A percentile compares a stretch with the other conserved stretches of the same genome.
Conservation (phyloP, 2,329 filamentous ascomycete genomes). For the Neoascochyta sp. region DNA sequence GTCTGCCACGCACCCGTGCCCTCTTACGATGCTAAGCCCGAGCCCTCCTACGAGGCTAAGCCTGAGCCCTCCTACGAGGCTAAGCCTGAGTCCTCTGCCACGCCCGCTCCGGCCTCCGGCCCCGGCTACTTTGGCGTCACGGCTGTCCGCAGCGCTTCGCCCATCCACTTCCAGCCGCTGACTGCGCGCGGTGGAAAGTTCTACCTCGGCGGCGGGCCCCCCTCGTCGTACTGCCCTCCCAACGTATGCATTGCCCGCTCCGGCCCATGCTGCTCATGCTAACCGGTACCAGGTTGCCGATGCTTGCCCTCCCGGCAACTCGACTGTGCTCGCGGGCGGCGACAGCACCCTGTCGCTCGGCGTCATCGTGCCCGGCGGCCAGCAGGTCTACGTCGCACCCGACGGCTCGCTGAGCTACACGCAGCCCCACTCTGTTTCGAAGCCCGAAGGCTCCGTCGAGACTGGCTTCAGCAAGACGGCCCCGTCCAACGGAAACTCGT, state of each 20-base stretch:
- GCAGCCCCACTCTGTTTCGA: constrained; percentile 51
- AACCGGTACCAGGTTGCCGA: constrained; percentile 30
- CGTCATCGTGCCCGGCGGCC: constrained; percentile 60
- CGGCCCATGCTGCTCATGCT: too few relatives aligned
- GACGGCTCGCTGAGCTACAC: constrained; percentile 57
- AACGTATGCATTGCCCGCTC: too few relatives aligned
- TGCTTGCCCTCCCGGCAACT: constrained; percentile 47
- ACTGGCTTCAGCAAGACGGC: constrained; percentile 46
- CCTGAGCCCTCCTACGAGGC: constrained; percentile 1
- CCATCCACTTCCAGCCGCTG: constrained; percentile 48
- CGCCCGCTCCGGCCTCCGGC: constrained; percentile 2
- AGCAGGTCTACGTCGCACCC: constrained; percentile 56
- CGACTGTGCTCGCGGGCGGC: constrained; percentile 46
- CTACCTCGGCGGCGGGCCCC: constrained; percentile 48
- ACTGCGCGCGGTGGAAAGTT: constrained; percentile 50
- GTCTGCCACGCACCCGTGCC: constrained; percentile 8
- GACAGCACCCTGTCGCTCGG: constrained; percentile 34
- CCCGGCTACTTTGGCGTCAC: constrained; percentile 43
- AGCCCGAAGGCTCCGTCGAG: constrained; percentile 50
- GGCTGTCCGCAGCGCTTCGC: constrained; percentile 45
- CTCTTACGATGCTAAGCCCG: not conserved
- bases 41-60: constrained; percentile 1
- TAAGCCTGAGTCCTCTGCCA: constrained; percentile 1
- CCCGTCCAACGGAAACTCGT: constrained; percentile 14
- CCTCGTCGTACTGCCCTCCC: constrained; percentile 50